Conservation (phyloP, 345 rosid genomes). For the Crucihimalaya himalaica region DNA sequence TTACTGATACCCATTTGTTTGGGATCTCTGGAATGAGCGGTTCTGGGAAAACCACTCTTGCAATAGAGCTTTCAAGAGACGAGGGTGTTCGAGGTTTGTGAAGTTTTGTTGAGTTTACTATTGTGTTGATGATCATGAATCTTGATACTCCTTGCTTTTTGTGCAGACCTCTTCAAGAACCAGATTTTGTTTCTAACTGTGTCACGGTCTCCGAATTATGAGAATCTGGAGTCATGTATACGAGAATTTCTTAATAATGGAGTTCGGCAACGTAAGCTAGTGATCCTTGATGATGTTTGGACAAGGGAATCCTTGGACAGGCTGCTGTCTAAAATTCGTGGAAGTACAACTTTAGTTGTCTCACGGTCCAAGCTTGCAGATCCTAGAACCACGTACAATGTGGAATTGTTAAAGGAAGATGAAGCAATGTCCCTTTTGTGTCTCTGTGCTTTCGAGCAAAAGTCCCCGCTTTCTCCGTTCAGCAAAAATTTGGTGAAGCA, state of each 20-base stretch:
- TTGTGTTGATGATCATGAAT: background rate
- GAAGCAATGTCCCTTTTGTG: constrained; percentile 65
- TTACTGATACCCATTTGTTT: background rate
- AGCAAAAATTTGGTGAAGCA: constrained; percentile 61
- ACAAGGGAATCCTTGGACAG: constrained; percentile 53
- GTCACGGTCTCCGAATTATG: constrained; percentile 75
- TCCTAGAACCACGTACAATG: constrained; percentile 46
- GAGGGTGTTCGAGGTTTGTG: constrained; percentile 53
- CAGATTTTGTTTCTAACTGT: constrained; percentile 63
- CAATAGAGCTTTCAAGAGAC: constrained; percentile 60
- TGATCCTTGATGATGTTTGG: constrained; percentile 94
- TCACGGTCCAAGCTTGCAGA: constrained; percentile 61
- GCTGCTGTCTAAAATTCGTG: constrained; percentile 44
- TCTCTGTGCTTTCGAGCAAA: constrained; percentile 63
- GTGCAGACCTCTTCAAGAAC: constrained; percentile 50
- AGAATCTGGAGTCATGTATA: constrained; percentile 46
- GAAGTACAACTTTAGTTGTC: constrained; percentile 68
- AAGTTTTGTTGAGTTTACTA: background rate
- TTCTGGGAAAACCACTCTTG: constrained; percentile 55
- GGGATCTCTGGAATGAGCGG: constrained; percentile 72
- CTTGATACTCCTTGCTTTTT: background rate
- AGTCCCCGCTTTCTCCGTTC: constrained; percentile 8
- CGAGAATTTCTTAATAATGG: constrained; percentile 31
- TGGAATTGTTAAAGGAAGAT: constrained; percentile 59
- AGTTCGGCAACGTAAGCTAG: constrained; percentile 34